Evolutionary conservation across 129 eudicot species (phyloP).

Genomic region (carrot (Daucus carota)): DH1_v3.0 NC_030385.2:34494501-34495000

Average conservation of each 20-base stretch:
- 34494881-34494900: too few relatives aligned
- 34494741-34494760: slow-evolving; percentile 89
- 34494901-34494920: too few relatives aligned
- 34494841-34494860: background rate
- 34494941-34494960: background rate
- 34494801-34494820: slow-evolving; percentile 63
- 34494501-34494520: slow-evolving; percentile 16
- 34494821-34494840: background rate
- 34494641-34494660: slow-evolving; percentile 66
- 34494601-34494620: background rate
- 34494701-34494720: slow-evolving; percentile 87
- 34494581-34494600: background rate
- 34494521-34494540: background rate
- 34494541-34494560: background rate
- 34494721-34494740: slow-evolving; percentile 63
- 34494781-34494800: slow-evolving; percentile 86
- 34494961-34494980: background rate
- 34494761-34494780: slow-evolving; percentile 80
- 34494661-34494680: slow-evolving; percentile 83
- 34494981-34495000: background rate
- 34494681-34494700: slow-evolving; percentile 91
- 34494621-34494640: slow-evolving; percentile 45
- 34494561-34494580: background rate
- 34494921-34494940: background rate
- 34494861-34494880: background rate